These are phyloP conservation scores for Vigna hirtella DNA, from an alignment of 306 rosid species.

Conservation along the genomic window DNA sequence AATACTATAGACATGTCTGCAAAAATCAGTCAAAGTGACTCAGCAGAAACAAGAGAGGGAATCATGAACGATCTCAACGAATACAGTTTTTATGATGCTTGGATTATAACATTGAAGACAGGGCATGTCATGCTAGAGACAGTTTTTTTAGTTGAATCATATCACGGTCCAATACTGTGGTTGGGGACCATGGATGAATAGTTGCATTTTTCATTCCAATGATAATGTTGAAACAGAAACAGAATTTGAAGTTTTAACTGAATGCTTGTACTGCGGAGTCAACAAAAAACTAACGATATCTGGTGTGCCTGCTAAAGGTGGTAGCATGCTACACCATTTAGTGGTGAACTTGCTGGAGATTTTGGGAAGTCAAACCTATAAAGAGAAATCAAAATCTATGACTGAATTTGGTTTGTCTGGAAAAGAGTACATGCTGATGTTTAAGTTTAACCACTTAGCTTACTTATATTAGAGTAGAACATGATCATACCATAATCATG, in stretches of 20 bases:
- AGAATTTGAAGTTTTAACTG: constrained; percentile 39
- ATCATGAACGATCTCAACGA: not conserved
- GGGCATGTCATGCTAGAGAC: constrained; percentile 58
- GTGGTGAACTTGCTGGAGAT: constrained; percentile 29
- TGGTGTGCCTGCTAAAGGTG: constrained; percentile 54
- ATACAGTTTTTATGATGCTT: constrained; percentile 11
- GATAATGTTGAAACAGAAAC: constrained; percentile 44
- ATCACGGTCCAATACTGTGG: constrained; percentile 34
- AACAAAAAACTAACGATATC: constrained; percentile 41
- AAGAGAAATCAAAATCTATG: constrained; percentile 41
- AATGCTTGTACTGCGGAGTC: constrained; percentile 46
- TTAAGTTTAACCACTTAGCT: constrained; percentile 29
- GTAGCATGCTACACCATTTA: constrained; percentile 49
- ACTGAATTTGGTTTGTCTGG: constrained; percentile 40
- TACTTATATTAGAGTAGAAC: constrained; percentile 33
- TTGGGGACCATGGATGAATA: constrained; percentile 62
- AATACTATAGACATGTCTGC: not conserved
- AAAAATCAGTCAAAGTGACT: constrained; percentile 2
- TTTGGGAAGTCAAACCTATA: constrained; percentile 50
- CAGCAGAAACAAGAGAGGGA: constrained; percentile 1
- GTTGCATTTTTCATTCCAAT: constrained; percentile 40
- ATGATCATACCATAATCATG: constrained; percentile 55
- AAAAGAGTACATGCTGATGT: constrained; percentile 36
- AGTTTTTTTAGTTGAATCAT: constrained; percentile 37
- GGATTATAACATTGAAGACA: constrained; percentile 39